These are phyloP conservation scores for Epichloe elymi DNA, from an alignment of 2,329 filamentous ascomycete genomes.

Conservation along the genomic window DNA sequence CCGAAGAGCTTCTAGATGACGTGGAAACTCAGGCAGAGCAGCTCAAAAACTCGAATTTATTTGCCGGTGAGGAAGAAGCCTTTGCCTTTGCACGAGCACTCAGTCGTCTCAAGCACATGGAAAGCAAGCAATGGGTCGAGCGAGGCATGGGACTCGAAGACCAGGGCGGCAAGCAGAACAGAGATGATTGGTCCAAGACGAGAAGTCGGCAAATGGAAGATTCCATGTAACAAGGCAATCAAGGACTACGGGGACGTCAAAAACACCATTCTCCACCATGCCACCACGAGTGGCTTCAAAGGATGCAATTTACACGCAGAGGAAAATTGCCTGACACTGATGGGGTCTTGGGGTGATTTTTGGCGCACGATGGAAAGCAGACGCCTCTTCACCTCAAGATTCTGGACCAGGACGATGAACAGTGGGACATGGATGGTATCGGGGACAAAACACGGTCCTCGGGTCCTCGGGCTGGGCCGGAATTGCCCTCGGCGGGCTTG, in stretches of 20 bases:
- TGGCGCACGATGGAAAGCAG: no score
- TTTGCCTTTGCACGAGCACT: slow-evolving; percentile 91
- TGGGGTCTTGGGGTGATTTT: no score
- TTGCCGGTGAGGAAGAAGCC: slow-evolving; percentile 87
- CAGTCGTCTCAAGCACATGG: slow-evolving; percentile 81
- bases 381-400: no score
- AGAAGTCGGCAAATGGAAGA: slow-evolving; percentile 57
- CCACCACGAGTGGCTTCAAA: no score
- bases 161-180: slow-evolving; percentile 50
- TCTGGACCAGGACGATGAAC: no score
- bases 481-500: no score
- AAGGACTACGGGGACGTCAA: neutral
- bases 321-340: no score
- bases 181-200: slow-evolving; percentile 51
- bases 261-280: no score
- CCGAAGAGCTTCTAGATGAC: slow-evolving; percentile 73
- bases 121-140: slow-evolving; percentile 89
- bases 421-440: no score
- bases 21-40: slow-evolving; percentile 72
- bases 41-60: slow-evolving; percentile 75
- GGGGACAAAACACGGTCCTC: no score
- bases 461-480: no score
- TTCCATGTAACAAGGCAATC: slow-evolving; percentile 39
- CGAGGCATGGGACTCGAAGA: slow-evolving; percentile 56
- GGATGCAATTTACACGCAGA: no score